Evolutionary conservation across 1,139 yeast genomes (phyloP).

Genomic region (Debaryomyces fabryi): DNA sequence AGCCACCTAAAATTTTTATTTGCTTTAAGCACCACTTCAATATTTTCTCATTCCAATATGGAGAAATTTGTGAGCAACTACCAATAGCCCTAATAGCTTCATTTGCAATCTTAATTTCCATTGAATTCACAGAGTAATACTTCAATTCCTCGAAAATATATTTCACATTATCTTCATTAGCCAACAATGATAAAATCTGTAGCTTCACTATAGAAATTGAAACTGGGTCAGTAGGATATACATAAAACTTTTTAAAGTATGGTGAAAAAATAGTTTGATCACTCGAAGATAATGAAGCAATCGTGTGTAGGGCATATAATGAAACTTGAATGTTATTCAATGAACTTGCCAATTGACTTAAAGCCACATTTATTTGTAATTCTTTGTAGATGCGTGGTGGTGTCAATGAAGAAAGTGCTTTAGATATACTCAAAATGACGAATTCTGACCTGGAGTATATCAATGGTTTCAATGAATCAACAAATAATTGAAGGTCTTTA

Average conservation of each 20-base stretch:
- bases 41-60: slow-evolving; percentile 38
- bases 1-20: slow-evolving; percentile 29
- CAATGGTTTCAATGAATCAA: slow-evolving; percentile 48
- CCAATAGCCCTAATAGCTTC: slow-evolving; percentile 64
- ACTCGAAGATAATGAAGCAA: slow-evolving; percentile 35
- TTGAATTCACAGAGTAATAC: slow-evolving; percentile 54
- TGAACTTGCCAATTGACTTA: slow-evolving; percentile 45
- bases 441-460: slow-evolving; percentile 57
- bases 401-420: slow-evolving; percentile 56
- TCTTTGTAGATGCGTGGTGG: slow-evolving; percentile 53
- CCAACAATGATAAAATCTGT: slow-evolving; percentile 61
- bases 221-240: slow-evolving; percentile 59
- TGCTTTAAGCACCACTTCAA: slow-evolving; percentile 47
- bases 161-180: slow-evolving; percentile 54
- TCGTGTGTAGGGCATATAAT: slow-evolving; percentile 44
- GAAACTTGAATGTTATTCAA: slow-evolving; percentile 35
- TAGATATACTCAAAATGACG: slow-evolving; percentile 63
- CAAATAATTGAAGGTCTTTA: slow-evolving; percentile 57
- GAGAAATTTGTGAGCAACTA: slow-evolving; percentile 47
- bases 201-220: slow-evolving; percentile 58
- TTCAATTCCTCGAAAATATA: slow-evolving; percentile 67
- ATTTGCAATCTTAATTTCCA: slow-evolving; percentile 41
- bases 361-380: slow-evolving; percentile 50
- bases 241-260: slow-evolving; percentile 53
- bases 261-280: slow-evolving; percentile 52